Evolutionary conservation across 495 filamentous ascomycete species (phyloP).

Genomic region (Aspergillus heteromorphus): DNA sequence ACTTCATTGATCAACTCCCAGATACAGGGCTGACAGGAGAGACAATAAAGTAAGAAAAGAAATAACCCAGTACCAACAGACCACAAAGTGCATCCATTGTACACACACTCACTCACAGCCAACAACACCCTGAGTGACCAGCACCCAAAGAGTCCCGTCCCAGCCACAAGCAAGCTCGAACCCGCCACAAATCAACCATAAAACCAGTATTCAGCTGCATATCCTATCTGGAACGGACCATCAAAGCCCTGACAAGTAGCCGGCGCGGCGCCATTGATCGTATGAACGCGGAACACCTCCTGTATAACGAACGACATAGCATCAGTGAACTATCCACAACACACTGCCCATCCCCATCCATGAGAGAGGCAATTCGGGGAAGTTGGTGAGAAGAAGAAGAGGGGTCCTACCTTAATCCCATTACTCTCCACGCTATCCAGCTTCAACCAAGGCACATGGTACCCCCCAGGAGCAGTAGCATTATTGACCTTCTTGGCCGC

Average conservation of each 20-base stretch:
- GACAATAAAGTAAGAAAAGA: too few species aligned
- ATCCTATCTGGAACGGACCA: conserved; percentile 48
- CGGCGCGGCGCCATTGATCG: conserved; percentile 54
- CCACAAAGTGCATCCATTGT: too few species aligned
- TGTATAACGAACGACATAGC: conserved; percentile 10
- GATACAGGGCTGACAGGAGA: too few species aligned
- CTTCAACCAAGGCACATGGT: conserved; percentile 61
- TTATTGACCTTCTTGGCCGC: conserved; percentile 39
- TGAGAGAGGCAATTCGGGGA: conserved; percentile 3
- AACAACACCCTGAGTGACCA: not conserved
- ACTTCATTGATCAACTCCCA: too few species aligned
- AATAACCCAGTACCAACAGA: too few species aligned
- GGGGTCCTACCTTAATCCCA: conserved; percentile 42
- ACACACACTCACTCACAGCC: not conserved
- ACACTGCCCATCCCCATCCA: conserved; percentile 5
- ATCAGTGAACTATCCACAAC: not conserved
- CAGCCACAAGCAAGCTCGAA: not conserved
- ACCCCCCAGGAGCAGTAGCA: conserved; percentile 44
- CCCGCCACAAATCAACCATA: conserved; percentile 29
- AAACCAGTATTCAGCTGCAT: conserved; percentile 70
- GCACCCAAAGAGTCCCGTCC: not conserved
- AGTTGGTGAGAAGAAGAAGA: conserved; percentile 3
- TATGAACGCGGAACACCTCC: conserved; percentile 63
- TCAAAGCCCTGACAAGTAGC: conserved; percentile 38
- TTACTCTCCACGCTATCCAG: conserved; percentile 42